Conservation (phyloP, 2,329 filamentous ascomycete genomes). For the Exophiala aquamarina region DNA sequence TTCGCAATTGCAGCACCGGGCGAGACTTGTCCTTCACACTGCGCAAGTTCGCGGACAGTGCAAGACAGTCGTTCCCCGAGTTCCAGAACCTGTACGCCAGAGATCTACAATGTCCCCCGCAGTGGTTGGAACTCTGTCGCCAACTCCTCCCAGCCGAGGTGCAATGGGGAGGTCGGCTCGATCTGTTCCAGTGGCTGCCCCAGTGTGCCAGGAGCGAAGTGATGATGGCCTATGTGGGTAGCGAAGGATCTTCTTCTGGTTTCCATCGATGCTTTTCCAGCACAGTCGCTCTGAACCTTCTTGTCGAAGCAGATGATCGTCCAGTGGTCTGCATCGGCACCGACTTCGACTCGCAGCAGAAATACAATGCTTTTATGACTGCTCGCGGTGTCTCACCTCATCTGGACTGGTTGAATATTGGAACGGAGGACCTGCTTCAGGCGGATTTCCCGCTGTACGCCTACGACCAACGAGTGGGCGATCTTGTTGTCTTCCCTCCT, state of each 20-base stretch:
- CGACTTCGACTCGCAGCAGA: constrained; percentile 34
- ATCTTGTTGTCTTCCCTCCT: constrained; percentile 38
- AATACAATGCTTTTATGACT: constrained; percentile 37
- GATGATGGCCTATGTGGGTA: constrained; percentile 40
- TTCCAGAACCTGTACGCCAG: constrained; percentile 36
- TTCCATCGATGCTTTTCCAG: constrained; percentile 40
- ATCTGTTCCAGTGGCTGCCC: constrained; percentile 37
- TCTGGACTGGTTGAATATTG: constrained; percentile 37
- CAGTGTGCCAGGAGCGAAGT: constrained; percentile 36
- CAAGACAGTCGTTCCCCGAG: constrained; percentile 28
- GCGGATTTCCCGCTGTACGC: constrained; percentile 39
- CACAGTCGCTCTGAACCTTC: constrained; percentile 36
- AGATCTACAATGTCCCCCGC: constrained; percentile 35
- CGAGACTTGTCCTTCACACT: constrained; percentile 36
- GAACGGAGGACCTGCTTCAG: constrained; percentile 31
- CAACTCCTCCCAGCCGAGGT: constrained; percentile 33
- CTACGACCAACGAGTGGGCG: constrained; percentile 35
- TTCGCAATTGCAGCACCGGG: constrained; percentile 36
- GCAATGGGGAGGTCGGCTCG: constrained; percentile 35
- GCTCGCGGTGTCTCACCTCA: constrained; percentile 35
- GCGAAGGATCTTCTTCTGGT: constrained; percentile 34
- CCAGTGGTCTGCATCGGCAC: constrained; percentile 37
- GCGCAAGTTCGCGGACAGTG: constrained; percentile 34
- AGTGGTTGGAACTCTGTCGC: constrained; percentile 33
- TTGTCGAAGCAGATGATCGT: constrained; percentile 34